Evolutionary conservation across 2,329 filamentous ascomycete species (phyloP), one percentile per base, ranked within the genome.

Genomic region (Mycosphaerelloides madeirae): DNA sequence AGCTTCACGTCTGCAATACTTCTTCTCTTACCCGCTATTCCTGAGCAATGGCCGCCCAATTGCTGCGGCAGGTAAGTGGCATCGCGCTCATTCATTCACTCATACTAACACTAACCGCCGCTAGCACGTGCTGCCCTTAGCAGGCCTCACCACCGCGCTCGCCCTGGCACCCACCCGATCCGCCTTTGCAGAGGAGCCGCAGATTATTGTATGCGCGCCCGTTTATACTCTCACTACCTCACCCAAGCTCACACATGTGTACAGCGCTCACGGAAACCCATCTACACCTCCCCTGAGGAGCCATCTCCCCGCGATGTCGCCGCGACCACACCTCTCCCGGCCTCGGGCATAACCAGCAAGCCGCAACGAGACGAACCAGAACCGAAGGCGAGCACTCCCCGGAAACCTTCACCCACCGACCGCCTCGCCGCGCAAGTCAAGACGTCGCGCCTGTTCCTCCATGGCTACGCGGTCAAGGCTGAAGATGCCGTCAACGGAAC

Each of bases 401-500:
- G 48, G 14, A 19, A 49, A 39, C 87, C 87, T 12, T 88, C 89
- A 16, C 89, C 89, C 12, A 97, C 93, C 54, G 90, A 95, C 69
- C 84, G 89, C 38, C 80, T 98, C 29, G 88, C 93, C 47, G 77
- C 76, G 28, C 83, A 96, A 65, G 84, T 98, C 63, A 82, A 87
- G 60, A 79, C 77, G 57, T 86, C 79, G 48, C 88, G 93, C 49
- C 75, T 96, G 50, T 85, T 85, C 65, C 74, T 96, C 34, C 85
- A 97, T 74, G 68, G 75, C 41, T 81, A 90, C 63, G 84, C 85
- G 47, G 79, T 83, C 44, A 69, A 75, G 43, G 80, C 84, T 59
- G 91, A 97, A 73, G 83, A 88, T 67, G 78, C 81, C 61, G 79
- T 96, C 70, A 96, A 98, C 76, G 68, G 75, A 58, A 77, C 84